Percentiles rank a stretch among this genome's conserved stretches.
These are phyloP conservation scores for Panicum miliaceum DNA, from an alignment of 176 grass and related monocot species.

Conservation along the genomic window DNA sequence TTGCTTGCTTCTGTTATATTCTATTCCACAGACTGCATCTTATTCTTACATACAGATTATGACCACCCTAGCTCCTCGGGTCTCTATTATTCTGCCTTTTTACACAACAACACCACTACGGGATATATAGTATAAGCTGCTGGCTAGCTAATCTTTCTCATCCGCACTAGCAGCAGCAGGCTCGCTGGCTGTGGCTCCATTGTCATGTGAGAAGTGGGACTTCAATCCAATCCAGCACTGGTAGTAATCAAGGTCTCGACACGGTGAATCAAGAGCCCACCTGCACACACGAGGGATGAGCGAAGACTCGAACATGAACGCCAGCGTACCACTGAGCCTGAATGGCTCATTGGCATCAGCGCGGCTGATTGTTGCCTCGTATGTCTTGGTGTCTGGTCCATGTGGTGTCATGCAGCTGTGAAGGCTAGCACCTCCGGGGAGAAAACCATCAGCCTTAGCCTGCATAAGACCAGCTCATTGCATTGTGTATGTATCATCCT, in stretches of 20 bases:
- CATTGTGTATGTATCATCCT: background rate
- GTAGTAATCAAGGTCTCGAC: conserved; percentile 75
- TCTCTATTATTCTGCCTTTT: background rate
- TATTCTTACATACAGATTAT: background rate
- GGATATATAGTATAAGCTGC: too few species aligned
- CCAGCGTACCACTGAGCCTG: conserved; percentile 65
- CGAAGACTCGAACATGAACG: conserved; percentile 91
- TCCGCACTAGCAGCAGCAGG: background rate
- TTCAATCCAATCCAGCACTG: conserved; percentile 88
- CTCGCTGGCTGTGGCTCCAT: background rate
- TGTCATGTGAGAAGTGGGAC: conserved; percentile 62
- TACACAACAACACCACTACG: background rate
- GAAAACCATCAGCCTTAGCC: conserved; percentile 94
- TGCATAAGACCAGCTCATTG: conserved; percentile 21
- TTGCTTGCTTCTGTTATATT: background rate
- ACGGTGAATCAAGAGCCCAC: conserved; percentile 75
- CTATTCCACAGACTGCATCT: background rate
- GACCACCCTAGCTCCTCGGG: background rate
- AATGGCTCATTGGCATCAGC: conserved; percentile 41
- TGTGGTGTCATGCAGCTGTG: conserved; percentile 97
- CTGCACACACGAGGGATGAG: conserved; percentile 82
- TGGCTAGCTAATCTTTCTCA: conserved; percentile 1
- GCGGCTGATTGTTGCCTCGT: conserved; percentile 69
- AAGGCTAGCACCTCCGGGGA: conserved; percentile 90
- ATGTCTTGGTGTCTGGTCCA: conserved; percentile 90